phyloP scores from a whole-genome alignment of 75 land plant species.

The Sequoia sempervirens region DNA sequence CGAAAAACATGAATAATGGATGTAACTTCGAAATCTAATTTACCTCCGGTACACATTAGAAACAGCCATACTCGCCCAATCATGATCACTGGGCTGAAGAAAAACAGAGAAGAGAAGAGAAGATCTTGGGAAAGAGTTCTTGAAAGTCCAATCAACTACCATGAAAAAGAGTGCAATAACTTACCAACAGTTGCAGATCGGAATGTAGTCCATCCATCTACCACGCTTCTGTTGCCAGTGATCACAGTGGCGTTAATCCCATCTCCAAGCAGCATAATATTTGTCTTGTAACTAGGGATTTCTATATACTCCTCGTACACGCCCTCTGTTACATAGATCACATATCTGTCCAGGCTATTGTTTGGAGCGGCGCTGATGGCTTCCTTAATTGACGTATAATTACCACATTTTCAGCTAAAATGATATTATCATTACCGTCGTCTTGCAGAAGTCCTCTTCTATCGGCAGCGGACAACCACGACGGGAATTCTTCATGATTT shows the following conservation, averaged over 20 bases:
- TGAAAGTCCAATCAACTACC: neutral
- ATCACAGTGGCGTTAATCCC: conserved; percentile 22
- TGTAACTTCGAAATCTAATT: too few species aligned
- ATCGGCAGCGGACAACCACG: conserved; percentile 36
- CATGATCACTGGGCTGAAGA: too few species aligned
- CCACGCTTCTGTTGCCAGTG: conserved; percentile 22
- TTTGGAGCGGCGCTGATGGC: conserved; percentile 49
- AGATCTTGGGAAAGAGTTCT: too few species aligned
- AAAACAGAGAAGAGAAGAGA: too few species aligned
- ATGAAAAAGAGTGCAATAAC: neutral
- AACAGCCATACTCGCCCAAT: too few species aligned
- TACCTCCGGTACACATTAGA: too few species aligned
- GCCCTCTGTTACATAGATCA: conserved; percentile 29
- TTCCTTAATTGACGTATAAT: conserved; percentile 32
- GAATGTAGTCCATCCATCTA: conserved; percentile 5
- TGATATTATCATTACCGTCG: conserved; percentile 1
- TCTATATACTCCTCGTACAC: conserved; percentile 21
- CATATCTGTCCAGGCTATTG: conserved; percentile 15
- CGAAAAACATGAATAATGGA: too few species aligned
- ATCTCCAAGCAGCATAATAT: conserved; percentile 27
- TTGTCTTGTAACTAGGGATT: conserved; percentile 6
- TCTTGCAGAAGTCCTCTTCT: conserved; percentile 13
- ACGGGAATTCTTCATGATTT: conserved; percentile 26
- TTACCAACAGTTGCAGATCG: conserved; percentile 6
- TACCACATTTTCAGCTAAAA: conserved; percentile 22